Evolutionary conservation across 768 basidiomycete genomes (phyloP), one percentile per base, ranked within the genome.

Genomic region (Asterophora parasitica): DNA sequence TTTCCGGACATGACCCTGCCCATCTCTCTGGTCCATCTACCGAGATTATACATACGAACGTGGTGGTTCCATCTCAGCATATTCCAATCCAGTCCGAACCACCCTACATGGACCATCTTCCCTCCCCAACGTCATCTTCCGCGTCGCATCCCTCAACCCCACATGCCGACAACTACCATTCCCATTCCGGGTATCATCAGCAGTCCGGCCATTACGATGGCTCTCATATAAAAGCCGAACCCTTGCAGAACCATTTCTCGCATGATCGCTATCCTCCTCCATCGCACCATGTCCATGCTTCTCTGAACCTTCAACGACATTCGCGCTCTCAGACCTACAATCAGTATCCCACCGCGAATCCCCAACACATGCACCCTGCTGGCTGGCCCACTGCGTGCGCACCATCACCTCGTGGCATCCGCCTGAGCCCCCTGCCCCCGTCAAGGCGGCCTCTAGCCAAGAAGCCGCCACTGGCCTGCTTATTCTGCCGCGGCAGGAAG

Each of bases 401-500:
- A 32, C 55, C 55, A 30, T 54, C 58, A 9, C 58, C 58, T 42
- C 53, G 42, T 42, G 46, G 50, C 16, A 53, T 60, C 9, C 56
- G 55, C 7, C 48, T 67, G 17, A 65, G 61, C 43, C 62, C 65
- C 11, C 49, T 62, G 23, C 60, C 63, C 20, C 41, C 52, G 20
- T 51, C 59, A 13, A 66, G 65, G 58, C 59, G 65, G 44, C 61
- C 64, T 42, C 49, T 59, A 31, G 63, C 68, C 38, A 79, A 78
- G 66, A 83, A 83, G 52, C 82, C 82, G 12, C 72, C 77, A 2
- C 67, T 83, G 1, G 82, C 82, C 1, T 83, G 82, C 52, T 65
- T 81, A 5, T 84, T 84, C 57, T 84, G 82, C 58, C 71, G 82
- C 33, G 81, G 80, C 4, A 70, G 82, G 34, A 84, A 84, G 65